A percentile compares a stretch with the other conserved stretches of the same genome.
Conservation (phyloP, 2,329 filamentous ascomycete species). For the Talaromyces funiculosus region DNA sequence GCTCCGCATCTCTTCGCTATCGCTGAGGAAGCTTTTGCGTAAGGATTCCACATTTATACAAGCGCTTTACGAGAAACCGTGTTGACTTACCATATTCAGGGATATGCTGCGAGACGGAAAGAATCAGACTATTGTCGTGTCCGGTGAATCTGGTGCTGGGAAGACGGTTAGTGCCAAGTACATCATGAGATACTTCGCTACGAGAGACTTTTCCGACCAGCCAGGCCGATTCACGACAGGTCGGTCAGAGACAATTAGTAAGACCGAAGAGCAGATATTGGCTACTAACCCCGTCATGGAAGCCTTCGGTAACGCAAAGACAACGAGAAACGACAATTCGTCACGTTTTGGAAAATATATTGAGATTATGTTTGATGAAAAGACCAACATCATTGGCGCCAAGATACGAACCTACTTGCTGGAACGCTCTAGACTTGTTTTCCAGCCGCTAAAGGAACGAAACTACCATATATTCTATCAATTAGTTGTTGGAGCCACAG, state of each 20-base stretch:
- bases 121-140: constrained; percentile 99
- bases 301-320: constrained; percentile 98
- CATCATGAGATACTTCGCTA: constrained; percentile 99
- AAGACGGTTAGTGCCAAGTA: constrained; percentile 99
- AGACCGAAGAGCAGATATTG: constrained; percentile 96
- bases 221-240: constrained; percentile 72
- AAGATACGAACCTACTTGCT: constrained; percentile 95
- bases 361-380: constrained; percentile 97
- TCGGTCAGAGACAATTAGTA: constrained; percentile 75
- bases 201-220: constrained; percentile 86
- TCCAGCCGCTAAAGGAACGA: constrained; percentile 93
- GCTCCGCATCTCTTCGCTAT: constrained; percentile 98
- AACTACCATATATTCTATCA: constrained; percentile 99
- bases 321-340: constrained; percentile 98
- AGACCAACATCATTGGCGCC: constrained; percentile 93
- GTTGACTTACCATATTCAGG: constrained; percentile 41
- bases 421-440: constrained; percentile 91
- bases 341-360: constrained; percentile 99
- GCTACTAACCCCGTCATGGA: constrained; percentile 99
- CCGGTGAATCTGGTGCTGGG: constrained; percentile 94
- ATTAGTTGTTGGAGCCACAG: constrained; percentile 83
- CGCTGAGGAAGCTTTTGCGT: constrained; percentile 97
- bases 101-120: constrained; percentile 95
- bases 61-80: not conserved
- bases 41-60: constrained; percentile 41